phyloP scores from a whole-genome alignment of 1,139 yeast genomes.

The Pichia sp. region DNA sequence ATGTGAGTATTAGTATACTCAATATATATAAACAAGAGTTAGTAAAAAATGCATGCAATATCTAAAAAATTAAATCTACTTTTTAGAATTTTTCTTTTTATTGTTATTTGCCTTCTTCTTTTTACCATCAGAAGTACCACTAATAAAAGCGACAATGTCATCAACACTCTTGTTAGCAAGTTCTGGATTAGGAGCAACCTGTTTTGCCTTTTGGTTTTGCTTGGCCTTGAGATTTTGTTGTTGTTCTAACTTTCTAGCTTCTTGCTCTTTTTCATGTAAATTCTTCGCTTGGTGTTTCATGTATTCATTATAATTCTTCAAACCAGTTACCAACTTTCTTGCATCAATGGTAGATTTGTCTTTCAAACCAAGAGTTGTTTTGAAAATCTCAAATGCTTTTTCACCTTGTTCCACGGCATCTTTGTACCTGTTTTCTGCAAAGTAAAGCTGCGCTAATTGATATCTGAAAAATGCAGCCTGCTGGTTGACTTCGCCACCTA shows the following conservation, averaged over 20 bases:
- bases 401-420: constrained; percentile 51
- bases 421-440: constrained; percentile 46
- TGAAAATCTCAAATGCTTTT: constrained; percentile 48
- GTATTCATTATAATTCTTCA: constrained; percentile 33
- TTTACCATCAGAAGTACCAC: constrained; percentile 37
- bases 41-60: constrained; percentile 2
- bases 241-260: constrained; percentile 30
- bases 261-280: constrained; percentile 17
- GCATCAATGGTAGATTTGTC: constrained; percentile 60
- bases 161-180: constrained; percentile 59
- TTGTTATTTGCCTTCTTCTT: constrained; percentile 26
- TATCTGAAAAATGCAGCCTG: constrained; percentile 54
- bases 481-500: constrained; percentile 47
- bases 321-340: constrained; percentile 52
- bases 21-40: constrained; percentile 10
- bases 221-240: constrained; percentile 20
- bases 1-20: neutral
- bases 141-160: constrained; percentile 61
- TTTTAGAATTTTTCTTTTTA: constrained; percentile 28
- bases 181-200: constrained; percentile 42
- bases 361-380: constrained; percentile 53
- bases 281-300: constrained; percentile 20
- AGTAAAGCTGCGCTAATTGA: constrained; percentile 62
- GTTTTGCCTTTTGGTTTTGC: constrained; percentile 29
- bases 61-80: constrained; percentile 15